Evolutionary conservation across 306 rosid genomes (phyloP).

Genomic region (Cucumis cinereus): DNA sequence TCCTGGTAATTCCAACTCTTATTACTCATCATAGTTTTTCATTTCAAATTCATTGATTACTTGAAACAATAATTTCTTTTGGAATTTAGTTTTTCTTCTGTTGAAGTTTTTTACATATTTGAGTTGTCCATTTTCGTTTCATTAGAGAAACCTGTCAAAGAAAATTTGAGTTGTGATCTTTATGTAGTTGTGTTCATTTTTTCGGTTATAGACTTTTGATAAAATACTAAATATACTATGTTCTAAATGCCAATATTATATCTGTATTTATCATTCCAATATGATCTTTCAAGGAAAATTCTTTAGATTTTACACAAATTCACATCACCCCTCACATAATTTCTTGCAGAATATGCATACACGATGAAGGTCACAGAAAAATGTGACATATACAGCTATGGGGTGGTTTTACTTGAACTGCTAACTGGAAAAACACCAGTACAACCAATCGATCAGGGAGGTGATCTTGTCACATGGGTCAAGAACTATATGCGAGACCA

Average conservation of each 20-base stretch:
- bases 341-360: conserved; percentile 79
- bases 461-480: conserved; percentile 80
- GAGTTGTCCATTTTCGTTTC: background rate
- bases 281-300: background rate
- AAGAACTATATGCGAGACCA: conserved; percentile 37
- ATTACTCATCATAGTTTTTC: background rate
- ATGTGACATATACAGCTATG: conserved; percentile 90
- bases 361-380: conserved; percentile 98
- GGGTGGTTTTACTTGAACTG: conserved; percentile 86
- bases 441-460: conserved; percentile 83
- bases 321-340: background rate
- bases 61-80: background rate
- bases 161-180: background rate
- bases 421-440: conserved; percentile 83
- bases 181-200: background rate
- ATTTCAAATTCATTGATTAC: background rate
- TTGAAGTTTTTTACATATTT: background rate
- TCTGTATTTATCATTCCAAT: background rate
- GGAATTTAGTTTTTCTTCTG: background rate
- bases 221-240: background rate
- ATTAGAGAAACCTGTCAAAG: background rate
- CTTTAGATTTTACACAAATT: background rate
- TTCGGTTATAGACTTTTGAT: background rate
- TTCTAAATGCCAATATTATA: background rate
- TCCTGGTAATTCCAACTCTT: conserved; percentile 5